Base-by-base conservation (phyloP, 495 filamentous ascomycete genomes). In the Astrothelium subdiscretum region DNA sequence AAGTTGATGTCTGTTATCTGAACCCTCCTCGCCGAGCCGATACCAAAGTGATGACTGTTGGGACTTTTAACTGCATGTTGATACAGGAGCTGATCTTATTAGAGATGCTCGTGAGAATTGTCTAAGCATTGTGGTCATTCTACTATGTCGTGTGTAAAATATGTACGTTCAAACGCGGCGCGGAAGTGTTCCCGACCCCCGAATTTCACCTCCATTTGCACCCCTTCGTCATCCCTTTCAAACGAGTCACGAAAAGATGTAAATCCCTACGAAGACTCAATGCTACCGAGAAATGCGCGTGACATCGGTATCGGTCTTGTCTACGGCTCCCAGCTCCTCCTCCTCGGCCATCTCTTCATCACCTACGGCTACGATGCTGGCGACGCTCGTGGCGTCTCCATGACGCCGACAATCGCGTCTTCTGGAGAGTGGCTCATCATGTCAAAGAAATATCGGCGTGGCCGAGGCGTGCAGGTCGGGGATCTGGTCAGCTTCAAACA, bases 401-500 rank as follows among this genome's bases (percentile, higher is more conserved):
- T 76, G 72, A 31, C 69, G 11, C 74, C 74, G 31, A 74, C 71
- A 3, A 66, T 74, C 15, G 61, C 58, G 29, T 32, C 58, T 32
- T 31, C 11, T n/a, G 64, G 63, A 32, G 66, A 69, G 31, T 62
- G 32, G 29, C 31, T 73, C 12, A 57, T 74, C 3, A 65, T 88
- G n/a, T 84, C 81, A 43, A 81, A 83, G 57, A 69, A 78, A 27
- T 81, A 89, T 74, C 78, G 83, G 0, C 79, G 83, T 42, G 92
- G 92, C 6, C 80, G 85, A 31, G 81, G 79, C 58, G 76, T 96
- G 18, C 66, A 76, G 20, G 85, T 96, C 32, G 94, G 94, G 18
- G 94, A 98, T 74, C 67, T 96, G 18, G 85, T 97, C 60, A 79
- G 79, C 40, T 95, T 87, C 73, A 75, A 80, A 27, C 88, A 91